Conservation (phyloP, 805 yeast species). For the Hanseniaspora jakobsenii region DNA sequence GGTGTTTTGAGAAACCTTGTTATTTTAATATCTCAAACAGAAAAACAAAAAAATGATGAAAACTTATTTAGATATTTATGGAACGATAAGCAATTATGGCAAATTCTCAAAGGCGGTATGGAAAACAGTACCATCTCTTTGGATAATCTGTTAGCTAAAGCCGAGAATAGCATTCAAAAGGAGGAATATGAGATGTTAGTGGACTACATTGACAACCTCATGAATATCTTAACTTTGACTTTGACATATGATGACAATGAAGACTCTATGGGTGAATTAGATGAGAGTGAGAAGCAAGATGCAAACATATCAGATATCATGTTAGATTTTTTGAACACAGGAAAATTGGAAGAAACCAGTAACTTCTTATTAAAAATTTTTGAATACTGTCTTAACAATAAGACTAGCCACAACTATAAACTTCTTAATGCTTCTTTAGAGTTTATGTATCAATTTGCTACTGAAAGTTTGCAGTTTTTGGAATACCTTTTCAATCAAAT, state of each 20-base stretch:
- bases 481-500: slow-evolving; percentile 21
- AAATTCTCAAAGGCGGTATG: slow-evolving; percentile 41
- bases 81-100: slow-evolving; percentile 63
- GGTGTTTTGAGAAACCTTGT: slow-evolving; percentile 73
- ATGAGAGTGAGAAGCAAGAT: no score
- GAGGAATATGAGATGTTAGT: slow-evolving; percentile 40
- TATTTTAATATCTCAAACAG: slow-evolving; percentile 24
- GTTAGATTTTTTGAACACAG: slow-evolving; percentile 16
- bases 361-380: slow-evolving; percentile 15
- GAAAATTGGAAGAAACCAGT: slow-evolving; percentile 20
- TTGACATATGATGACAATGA: slow-evolving; percentile 53
- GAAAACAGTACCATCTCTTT: slow-evolving; percentile 41
- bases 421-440: slow-evolving; percentile 24
- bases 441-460: slow-evolving; percentile 31
- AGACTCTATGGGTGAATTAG: slow-evolving; percentile 33
- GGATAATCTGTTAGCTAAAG: slow-evolving; percentile 18
- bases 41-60: slow-evolving; percentile 44
- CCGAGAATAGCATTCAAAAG: slow-evolving; percentile 24
- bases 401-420: slow-evolving; percentile 5
- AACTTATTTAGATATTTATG: slow-evolving; percentile 63
- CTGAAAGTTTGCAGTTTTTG: slow-evolving; percentile 26
- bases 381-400: slow-evolving; percentile 13
- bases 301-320: slow-evolving; percentile 24
- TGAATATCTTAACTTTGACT: slow-evolving; percentile 50
- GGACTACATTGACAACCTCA: slow-evolving; percentile 60